A percentile compares a stretch with the other conserved stretches of the same genome.
phyloP scores from a whole-genome alignment of 768 basidiomycete genomes.

The Leccinum barrowsii region DNA sequence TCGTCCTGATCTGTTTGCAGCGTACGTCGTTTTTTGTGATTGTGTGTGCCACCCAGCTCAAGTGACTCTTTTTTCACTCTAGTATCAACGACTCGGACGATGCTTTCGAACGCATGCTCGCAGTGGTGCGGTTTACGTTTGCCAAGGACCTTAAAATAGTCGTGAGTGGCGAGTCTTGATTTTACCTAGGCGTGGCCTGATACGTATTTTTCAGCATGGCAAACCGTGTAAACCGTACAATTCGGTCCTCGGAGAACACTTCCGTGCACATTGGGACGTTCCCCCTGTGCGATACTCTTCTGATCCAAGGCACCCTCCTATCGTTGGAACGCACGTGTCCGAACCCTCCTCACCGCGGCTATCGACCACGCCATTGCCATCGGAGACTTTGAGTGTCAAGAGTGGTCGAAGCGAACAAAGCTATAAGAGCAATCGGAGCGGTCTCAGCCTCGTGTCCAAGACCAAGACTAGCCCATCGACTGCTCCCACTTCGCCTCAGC shows the following conservation, averaged over 20 bases:
- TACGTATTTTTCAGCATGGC: constrained; percentile 55
- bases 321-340: constrained; percentile 40
- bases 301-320: constrained; percentile 45
- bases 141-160: constrained; percentile 94
- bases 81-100: constrained; percentile 92
- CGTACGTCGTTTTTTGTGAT: constrained; percentile 53
- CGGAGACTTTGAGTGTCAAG: constrained; percentile 52
- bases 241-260: constrained; percentile 84
- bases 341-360: constrained; percentile 25
- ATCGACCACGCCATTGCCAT: constrained; percentile 19
- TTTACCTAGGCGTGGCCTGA: neutral
- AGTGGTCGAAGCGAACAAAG: constrained; percentile 49
- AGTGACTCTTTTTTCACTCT: constrained; percentile 3
- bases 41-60: neutral
- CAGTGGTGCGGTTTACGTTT: constrained; percentile 82
- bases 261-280: constrained; percentile 85
- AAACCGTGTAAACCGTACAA: constrained; percentile 94
- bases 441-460: constrained; percentile 54
- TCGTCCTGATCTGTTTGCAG: constrained; percentile 85
- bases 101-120: constrained; percentile 94
- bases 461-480: constrained; percentile 33
- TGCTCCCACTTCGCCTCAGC: constrained; percentile 46
- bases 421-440: constrained; percentile 58
- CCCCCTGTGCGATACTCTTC: constrained; percentile 53
- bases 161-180: constrained; percentile 41